Evolutionary conservation across 345 rosid species (phyloP), one percentile per base, ranked within the genome.

Genomic region (Arabis alpina): DNA sequence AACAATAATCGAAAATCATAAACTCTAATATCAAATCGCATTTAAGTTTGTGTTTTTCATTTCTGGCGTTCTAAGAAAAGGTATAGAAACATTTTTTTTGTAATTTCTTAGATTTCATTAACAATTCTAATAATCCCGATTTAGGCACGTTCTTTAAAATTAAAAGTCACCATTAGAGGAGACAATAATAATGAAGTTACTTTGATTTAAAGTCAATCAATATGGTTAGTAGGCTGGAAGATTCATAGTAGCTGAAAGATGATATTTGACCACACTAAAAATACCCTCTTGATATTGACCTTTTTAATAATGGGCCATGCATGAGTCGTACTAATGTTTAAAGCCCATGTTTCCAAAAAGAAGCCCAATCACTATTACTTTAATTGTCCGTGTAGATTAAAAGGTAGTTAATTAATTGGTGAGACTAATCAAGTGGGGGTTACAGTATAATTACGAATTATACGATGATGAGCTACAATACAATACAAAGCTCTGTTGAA

Each of bases 151-250:
- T 34, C 1, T 34, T 19, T 19, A 19, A 3, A 32, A 4, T 25
- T 41, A 47, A 57, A 30, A 25, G 3, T 36, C 16, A 12, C 19
- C 3, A 14, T 36, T 52, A 40, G 48, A 52, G 39, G 12, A 42
- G n/a, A n/a, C n/a, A 42, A 30, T 23, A 28, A 27, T 24, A 39
- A 24, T 13, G 25, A 19, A 56, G 30, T 56, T 1, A 65, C 72
- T 73, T 73, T 41, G 77, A 73, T 51, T 73, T 6, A 0, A 73
- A 73, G 77, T 42, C 42, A 73, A 73, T 50, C 77, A 73, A 73
- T 49, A 8, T 8, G 8, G 8, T 8, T 61, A 71, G 62, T 73
- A 65, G 39, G 61, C 43, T 30, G 54, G 66, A 58, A 66, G 66
- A 54, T 66, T 66, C 72, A 73, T 23, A 15, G 72, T 23, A 74